Evolutionary conservation across 257 asterid genomes (phyloP).

Genomic region (Jacaranda copaia): DNA sequence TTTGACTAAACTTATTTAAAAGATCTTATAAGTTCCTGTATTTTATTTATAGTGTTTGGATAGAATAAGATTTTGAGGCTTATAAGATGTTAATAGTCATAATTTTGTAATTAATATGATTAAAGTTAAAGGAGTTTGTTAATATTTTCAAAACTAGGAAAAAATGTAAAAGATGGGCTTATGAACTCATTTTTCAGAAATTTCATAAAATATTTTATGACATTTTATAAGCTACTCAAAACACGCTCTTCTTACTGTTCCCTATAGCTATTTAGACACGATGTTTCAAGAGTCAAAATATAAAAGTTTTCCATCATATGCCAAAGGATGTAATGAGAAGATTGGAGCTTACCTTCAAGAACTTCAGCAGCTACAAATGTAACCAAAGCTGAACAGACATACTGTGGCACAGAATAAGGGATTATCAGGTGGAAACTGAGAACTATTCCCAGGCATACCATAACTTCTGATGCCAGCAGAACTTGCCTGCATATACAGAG

Average conservation of each 20-base stretch:
- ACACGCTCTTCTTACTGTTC: background rate
- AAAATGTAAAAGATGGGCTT: too few relatives aligned
- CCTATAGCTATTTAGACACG: background rate
- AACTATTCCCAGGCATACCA: constrained; percentile 67
- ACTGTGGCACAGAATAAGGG: constrained; percentile 77
- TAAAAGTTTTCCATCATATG: background rate
- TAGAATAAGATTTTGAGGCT: too few relatives aligned
- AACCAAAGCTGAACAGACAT: constrained; percentile 67
- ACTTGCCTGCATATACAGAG: constrained; percentile 65
- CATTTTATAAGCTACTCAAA: too few relatives aligned
- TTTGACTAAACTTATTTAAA: background rate
- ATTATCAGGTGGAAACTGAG: constrained; percentile 60
- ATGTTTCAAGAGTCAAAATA: too few relatives aligned
- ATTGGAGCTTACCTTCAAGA: constrained; percentile 61
- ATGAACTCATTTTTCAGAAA: too few relatives aligned
- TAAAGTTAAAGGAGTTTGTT: too few relatives aligned
- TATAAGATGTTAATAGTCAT: too few relatives aligned
- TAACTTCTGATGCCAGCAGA: constrained; percentile 71
- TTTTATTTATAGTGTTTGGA: too few relatives aligned
- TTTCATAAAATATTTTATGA: too few relatives aligned
- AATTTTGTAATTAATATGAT: too few relatives aligned
- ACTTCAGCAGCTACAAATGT: constrained; percentile 88
- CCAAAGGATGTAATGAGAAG: background rate
- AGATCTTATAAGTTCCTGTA: too few relatives aligned
- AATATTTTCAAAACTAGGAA: too few relatives aligned